Conservation (phyloP, 345 rosid genomes). For the Moricandia moricandioides region DNA sequence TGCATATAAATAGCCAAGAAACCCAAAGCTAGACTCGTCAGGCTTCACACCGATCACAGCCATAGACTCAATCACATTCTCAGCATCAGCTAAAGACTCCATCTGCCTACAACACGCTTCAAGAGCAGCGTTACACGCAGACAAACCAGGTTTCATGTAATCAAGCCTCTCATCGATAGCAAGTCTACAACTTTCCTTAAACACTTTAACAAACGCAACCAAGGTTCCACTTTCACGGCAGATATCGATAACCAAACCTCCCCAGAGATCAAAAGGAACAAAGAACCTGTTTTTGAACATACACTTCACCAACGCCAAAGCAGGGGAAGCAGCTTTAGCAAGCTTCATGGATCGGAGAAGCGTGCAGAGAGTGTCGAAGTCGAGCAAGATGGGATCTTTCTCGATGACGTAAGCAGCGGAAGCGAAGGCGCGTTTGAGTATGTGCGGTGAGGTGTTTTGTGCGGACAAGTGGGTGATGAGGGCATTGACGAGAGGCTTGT, state of each 20-base stretch:
- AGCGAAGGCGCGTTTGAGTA: slow-evolving; percentile 89
- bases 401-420: slow-evolving; percentile 68
- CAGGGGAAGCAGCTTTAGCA: slow-evolving; percentile 62
- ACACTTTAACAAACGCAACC: slow-evolving; percentile 57
- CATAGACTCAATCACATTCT: slow-evolving; percentile 63
- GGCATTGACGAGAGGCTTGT: slow-evolving; percentile 60
- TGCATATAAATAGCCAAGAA: slow-evolving; percentile 85
- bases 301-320: slow-evolving; percentile 73
- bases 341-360: slow-evolving; percentile 60
- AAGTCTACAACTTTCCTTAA: slow-evolving; percentile 67
- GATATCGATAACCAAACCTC: slow-evolving; percentile 54
- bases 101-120: slow-evolving; percentile 63
- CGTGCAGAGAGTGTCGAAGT: slow-evolving; percentile 47
- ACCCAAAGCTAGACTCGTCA: slow-evolving; percentile 68
- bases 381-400: slow-evolving; percentile 57
- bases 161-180: slow-evolving; percentile 71
- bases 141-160: slow-evolving; percentile 68
- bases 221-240: slow-evolving; percentile 48
- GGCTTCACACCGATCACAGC: slow-evolving; percentile 72
- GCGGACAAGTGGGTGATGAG: slow-evolving; percentile 59
- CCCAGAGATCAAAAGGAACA: slow-evolving; percentile 79
- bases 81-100: slow-evolving; percentile 65
- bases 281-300: slow-evolving; percentile 83
- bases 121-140: slow-evolving; percentile 70
- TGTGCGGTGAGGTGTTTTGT: slow-evolving; percentile 39